Evolutionary conservation across 2,329 filamentous ascomycete species (phyloP), one percentile per base, ranked within the genome.

Genomic region (Trichoderma simmonsii): DNA sequence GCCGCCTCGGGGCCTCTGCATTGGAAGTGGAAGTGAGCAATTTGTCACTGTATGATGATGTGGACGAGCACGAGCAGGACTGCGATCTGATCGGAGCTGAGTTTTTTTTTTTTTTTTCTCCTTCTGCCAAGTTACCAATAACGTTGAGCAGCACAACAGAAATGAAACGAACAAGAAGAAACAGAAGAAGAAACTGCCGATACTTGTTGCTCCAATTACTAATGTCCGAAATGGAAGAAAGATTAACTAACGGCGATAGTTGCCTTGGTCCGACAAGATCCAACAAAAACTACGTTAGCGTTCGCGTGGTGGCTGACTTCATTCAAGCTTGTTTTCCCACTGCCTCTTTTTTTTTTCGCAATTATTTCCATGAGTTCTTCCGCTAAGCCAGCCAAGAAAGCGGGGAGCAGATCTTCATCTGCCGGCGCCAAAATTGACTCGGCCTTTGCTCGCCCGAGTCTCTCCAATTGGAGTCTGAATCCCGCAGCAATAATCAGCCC

Each of bases 361-460:
- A 39, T 11, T 24, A 6, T 26, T 26, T 12, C 48, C 30, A 36
- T 34, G 21, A 8, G 8, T 26, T 62, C 30, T 39, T 36, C 59
- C 32, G 18, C 32, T 62, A 18, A 63, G 15, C 24, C 15, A 21
- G 28, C 24, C 65, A 39, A 68, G 51, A 60, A 60, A 48, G 54
- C 51, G 51, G 65, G 65, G 65, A 43, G 6, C 26, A 68, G 65
- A 68, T 68, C 54, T 59, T 59, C 54, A 60, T 59, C 54, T 59
- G 36, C 65, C 61, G 61, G 39, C 36, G 36, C 24, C 54, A 59
- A 57, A 43, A 34, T n/a, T 43, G 18, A 12, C 51, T 67, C 64
- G 64, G 51, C 64, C 21, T n/a, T 21, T 39, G 8, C 64, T 67
- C 21, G 21, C 32, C 64, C 64, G 64, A 67, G 21, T 36, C 21